Percentiles rank a stretch among this genome's conserved stretches.
Evolutionary conservation across 805 yeast species (phyloP).

Genomic region (Isabelozyma heimii): DNA sequence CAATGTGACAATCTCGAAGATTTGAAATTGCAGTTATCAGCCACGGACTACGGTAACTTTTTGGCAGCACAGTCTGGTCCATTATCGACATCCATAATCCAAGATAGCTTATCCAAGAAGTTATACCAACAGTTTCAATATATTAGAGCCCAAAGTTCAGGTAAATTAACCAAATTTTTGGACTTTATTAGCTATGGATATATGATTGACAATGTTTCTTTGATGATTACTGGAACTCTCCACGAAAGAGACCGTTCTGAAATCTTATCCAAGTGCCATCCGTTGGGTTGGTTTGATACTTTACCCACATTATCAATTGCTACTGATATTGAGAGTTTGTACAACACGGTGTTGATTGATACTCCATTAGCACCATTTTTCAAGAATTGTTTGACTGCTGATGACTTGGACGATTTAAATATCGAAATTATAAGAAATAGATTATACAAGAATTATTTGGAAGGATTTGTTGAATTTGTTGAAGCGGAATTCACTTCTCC

Average conservation of each 20-base stretch:
- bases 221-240: slow-evolving; percentile 95
- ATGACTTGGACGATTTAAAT: slow-evolving; percentile 91
- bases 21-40: slow-evolving; percentile 86
- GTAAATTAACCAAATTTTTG: slow-evolving; percentile 76
- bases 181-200: slow-evolving; percentile 94
- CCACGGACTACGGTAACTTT: slow-evolving; percentile 94
- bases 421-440: slow-evolving; percentile 92
- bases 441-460: slow-evolving; percentile 88
- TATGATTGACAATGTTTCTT: slow-evolving; percentile 96
- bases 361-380: slow-evolving; percentile 98
- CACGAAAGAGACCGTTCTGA: slow-evolving; percentile 92
- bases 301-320: slow-evolving; percentile 93
- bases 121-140: slow-evolving; percentile 83
- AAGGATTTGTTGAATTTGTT: slow-evolving; percentile 76
- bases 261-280: slow-evolving; percentile 87
- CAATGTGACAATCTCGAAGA: slow-evolving; percentile 97
- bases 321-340: slow-evolving; percentile 89
- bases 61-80: slow-evolving; percentile 78
- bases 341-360: slow-evolving; percentile 88
- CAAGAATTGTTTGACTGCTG: slow-evolving; percentile 80
- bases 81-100: slow-evolving; percentile 84
- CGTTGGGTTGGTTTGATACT: slow-evolving; percentile 98
- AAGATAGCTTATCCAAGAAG: slow-evolving; percentile 70
- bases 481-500: slow-evolving; percentile 63
- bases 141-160: slow-evolving; percentile 78